Base-by-base conservation (phyloP, 495 filamentous ascomycete genomes). In the Daldinia loculata region DNA sequence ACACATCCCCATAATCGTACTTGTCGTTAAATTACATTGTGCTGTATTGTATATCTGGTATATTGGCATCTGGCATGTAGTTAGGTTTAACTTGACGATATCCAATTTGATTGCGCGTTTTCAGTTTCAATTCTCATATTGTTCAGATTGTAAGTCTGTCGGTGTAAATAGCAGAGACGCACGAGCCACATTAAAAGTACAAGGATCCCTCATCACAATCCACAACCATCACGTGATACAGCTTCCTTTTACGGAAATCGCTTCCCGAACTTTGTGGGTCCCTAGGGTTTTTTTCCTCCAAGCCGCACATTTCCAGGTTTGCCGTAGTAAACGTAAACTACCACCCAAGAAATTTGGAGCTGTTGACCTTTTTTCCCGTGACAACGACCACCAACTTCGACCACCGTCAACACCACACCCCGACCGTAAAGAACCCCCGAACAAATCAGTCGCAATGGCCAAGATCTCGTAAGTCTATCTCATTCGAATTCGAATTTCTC, bases 401-500 rank as follows among this genome's bases (percentile, higher is more conserved):
- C 61, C 32, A 61, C 34, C 41, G 61, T 43, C n/a, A 65, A 14
- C 61, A 73, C 36, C 39, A 65, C 56, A 56, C 51, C 36, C 48
- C 56, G 56, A 66, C 24, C 56, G 41, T 62, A 57, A 61, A 15
- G 27, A 56, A 56, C 27, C 41, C 72, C 75, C 66, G 63, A 79
- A 76, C 57, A 71, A 77, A 59, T 75, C 74, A 69, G 61, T 78
- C 78, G 78, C 77, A 84, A 85, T 85, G 83, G 82, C 83, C 77
- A 84, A 84, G 76, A 41, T 78, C 22, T 84, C 82, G 83, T 85
- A 76, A 83, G 82, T 84, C 15, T 43, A 39, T 70, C 41, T 63
- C 8, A n/a, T 61, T 66, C 61, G 61, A 70, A 66, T 45, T 38
- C 60, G 52, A 39, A 61, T 22, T 43, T 34, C 52, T 53, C 66